Evolutionary conservation across 768 basidiomycete genomes (phyloP).

Genomic region (Rhizopogon roseolus): DNA sequence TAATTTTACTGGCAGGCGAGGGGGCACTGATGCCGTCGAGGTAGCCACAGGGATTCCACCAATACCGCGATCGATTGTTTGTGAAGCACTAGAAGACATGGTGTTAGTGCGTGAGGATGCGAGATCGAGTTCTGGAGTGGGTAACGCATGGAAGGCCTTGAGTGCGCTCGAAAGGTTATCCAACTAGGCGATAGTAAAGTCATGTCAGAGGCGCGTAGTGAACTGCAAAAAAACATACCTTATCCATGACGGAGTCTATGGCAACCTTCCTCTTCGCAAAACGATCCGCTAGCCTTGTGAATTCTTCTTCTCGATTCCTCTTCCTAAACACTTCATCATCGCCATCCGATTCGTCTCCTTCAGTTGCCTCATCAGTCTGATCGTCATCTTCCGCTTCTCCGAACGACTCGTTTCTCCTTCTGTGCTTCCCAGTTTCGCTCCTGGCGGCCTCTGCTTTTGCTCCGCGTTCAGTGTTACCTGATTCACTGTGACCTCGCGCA

Average conservation of each 20-base stretch:
- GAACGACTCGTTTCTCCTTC: constrained; percentile 29
- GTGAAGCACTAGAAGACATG: constrained; percentile 17
- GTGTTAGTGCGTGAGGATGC: constrained; percentile 24
- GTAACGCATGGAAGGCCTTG: constrained; percentile 40
- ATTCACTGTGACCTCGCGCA: constrained; percentile 1
- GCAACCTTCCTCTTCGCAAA: constrained; percentile 67
- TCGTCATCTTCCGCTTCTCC: constrained; percentile 30
- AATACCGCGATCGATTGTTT: neutral
- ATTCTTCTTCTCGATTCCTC: constrained; percentile 60
- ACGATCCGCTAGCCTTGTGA: constrained; percentile 59
- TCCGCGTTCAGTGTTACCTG: constrained; percentile 10
- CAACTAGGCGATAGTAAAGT: constrained; percentile 13
- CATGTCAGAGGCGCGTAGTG: neutral
- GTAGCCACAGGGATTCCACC: neutral
- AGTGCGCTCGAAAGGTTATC: constrained; percentile 29
- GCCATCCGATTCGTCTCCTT: constrained; percentile 30
- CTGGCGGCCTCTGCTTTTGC: constrained; percentile 13
- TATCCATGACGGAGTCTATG: constrained; percentile 69
- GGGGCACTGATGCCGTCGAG: neutral
- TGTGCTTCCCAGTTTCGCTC: constrained; percentile 1
- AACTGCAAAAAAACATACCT: constrained; percentile 35
- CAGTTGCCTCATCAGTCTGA: constrained; percentile 26
- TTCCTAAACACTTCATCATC: constrained; percentile 44
- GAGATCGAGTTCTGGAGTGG: constrained; percentile 35
- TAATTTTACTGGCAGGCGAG: neutral